Evolutionary conservation across 1,139 yeast genomes (phyloP).

Genomic region (Saccharomycopsis hybrid): DNA sequence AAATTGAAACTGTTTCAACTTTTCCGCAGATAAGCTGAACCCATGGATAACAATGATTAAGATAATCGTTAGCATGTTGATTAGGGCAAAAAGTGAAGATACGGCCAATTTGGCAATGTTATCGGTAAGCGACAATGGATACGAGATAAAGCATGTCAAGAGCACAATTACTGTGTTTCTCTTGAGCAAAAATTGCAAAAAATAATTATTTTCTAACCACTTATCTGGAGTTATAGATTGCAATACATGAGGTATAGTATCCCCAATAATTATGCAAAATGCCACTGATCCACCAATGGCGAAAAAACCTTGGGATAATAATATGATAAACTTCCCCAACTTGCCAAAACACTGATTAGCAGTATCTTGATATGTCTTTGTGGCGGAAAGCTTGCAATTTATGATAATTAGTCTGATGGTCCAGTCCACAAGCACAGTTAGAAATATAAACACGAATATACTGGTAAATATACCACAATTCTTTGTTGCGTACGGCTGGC

Average conservation of each 20-base stretch:
- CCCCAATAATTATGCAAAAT: constrained; percentile 90
- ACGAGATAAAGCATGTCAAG: constrained; percentile 68
- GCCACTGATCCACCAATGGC: constrained; percentile 96
- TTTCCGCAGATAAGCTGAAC: constrained; percentile 4
- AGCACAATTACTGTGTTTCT: constrained; percentile 64
- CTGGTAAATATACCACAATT: constrained; percentile 81
- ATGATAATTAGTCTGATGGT: constrained; percentile 75
- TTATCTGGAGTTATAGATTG: constrained; percentile 52
- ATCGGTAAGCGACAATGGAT: constrained; percentile 73
- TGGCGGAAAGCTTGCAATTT: constrained; percentile 71
- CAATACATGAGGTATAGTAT: constrained; percentile 87
- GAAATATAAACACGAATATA: constrained; percentile 46
- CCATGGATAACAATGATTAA: constrained; percentile 68
- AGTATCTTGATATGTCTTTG: constrained; percentile 79
- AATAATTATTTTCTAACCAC: constrained; percentile 33
- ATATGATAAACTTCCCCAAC: constrained; percentile 58
- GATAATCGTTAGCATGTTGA: constrained; percentile 79
- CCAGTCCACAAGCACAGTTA: constrained; percentile 82
- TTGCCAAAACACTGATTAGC: constrained; percentile 76
- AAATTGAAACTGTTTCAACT: constrained; percentile 5
- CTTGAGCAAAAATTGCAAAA: constrained; percentile 47
- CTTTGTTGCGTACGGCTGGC: constrained; percentile 83
- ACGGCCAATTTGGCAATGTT: constrained; percentile 84
- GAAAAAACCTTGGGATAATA: constrained; percentile 76
- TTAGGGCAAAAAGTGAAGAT: constrained; percentile 79